Evolutionary conservation across 78 protist genomes (phyloP), one percentile per base, ranked within the genome.

Genomic region (Isochrysis galbana): DNA sequence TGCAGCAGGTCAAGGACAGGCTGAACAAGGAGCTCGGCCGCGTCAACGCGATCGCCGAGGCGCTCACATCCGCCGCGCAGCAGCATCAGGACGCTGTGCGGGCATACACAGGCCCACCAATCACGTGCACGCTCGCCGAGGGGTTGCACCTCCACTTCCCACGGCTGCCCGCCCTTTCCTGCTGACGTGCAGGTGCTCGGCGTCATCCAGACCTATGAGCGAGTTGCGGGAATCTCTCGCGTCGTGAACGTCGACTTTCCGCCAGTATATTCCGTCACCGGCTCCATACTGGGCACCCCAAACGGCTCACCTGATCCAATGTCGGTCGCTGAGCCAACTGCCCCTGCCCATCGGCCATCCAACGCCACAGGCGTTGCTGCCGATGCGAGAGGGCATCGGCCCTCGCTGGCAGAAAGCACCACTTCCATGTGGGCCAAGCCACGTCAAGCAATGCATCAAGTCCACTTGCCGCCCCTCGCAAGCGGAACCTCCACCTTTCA

Each of bases 51-150:
- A 77, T 77, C 84, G n/a, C 4, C 34, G 47, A 77, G 32, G 46
- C 84, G 84, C 84, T 77, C 29, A 22, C 84, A 4, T 1, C 5
- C 32, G 84, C 84, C 34, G 84, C 84, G 44, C 84, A 77, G 84
- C 84, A 77, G 84, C 84, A 77, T 25, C 84, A 77, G 26, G 84
- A 77, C 84, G 84, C 84, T 42, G 84, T 77, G 84, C 61, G 61
- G 29, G 7, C 61, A 7, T 51, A 7, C 61, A 19, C 61, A 7
- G 61, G 29, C 61, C 61, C 29, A 7, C 61, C 61, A 14, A 7
- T 51, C 29, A 7, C 61, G 61, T 14, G 29, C 61, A 51, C 61
- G 29, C 29, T 19, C 29, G 61, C 61, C 61, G 61, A 51, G 61
- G 61, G 29, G 61, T 51, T n/a, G n/a, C n/a, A n/a, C n/a, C n/a